A percentile compares a stretch with the other conserved stretches of the same genome.
Evolutionary conservation across 495 filamentous ascomycete genomes (phyloP).

Genomic region (Xylaria palmicola): DNA sequence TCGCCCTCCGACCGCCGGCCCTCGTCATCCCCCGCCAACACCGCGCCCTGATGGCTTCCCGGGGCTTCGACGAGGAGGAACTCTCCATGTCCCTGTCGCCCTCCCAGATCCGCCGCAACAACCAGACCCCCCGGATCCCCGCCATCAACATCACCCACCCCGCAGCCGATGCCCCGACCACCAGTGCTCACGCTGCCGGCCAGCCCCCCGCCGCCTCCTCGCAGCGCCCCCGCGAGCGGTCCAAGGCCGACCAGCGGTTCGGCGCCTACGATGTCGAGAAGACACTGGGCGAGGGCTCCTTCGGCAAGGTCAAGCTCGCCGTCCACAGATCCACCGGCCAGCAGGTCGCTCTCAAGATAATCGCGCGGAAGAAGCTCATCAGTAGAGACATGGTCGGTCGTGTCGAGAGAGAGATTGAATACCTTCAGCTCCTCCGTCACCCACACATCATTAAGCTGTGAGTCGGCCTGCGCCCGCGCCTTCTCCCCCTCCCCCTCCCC

Average conservation of each 20-base stretch:
- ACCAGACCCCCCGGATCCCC: slow-evolving; percentile 28
- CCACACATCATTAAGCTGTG: slow-evolving; percentile 99
- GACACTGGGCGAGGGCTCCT: slow-evolving; percentile 93
- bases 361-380: slow-evolving; percentile 89
- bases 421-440: slow-evolving; percentile 90
- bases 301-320: slow-evolving; percentile 97
- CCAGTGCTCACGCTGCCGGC: slow-evolving; percentile 32
- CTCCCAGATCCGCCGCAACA: slow-evolving; percentile 59
- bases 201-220: slow-evolving; percentile 27
- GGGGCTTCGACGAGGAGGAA: slow-evolving; percentile 79
- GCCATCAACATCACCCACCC: slow-evolving; percentile 34
- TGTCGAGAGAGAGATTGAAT: slow-evolving; percentile 97
- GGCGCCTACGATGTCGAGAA: slow-evolving; percentile 87
- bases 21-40: no score
- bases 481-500: no score
- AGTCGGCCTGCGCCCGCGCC: slow-evolving; percentile 25
- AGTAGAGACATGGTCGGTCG: slow-evolving; percentile 95
- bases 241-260: slow-evolving; percentile 70
- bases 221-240: slow-evolving; percentile 39
- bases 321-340: slow-evolving; percentile 86
- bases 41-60: slow-evolving; percentile 50
- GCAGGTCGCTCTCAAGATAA: slow-evolving; percentile 96
- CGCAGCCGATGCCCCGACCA: slow-evolving; percentile 40
- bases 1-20: no score
- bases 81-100: slow-evolving; percentile 80